These are phyloP conservation scores for Saccharomyces pastorianus DNA, from an alignment of 1,139 yeast species.

Conservation along the genomic window DNA sequence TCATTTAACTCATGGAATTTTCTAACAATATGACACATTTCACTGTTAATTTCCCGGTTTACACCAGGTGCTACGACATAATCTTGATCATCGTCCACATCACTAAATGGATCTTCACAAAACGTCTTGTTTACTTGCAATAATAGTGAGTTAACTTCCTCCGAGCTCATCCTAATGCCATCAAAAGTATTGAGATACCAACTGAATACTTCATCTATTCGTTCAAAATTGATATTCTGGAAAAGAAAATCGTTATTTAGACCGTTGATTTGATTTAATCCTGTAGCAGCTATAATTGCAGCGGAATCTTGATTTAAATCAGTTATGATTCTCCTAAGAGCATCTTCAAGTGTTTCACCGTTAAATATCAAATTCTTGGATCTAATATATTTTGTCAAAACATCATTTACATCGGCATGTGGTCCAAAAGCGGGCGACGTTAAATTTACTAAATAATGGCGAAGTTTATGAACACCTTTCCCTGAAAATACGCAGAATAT, in stretches of 20 bases:
- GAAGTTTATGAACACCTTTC: conserved; percentile 67
- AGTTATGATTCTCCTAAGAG: conserved; percentile 23
- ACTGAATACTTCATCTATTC: conserved; percentile 26
- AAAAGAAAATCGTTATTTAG: conserved; percentile 25
- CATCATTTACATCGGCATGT: conserved; percentile 29
- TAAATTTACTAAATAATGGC: conserved; percentile 48
- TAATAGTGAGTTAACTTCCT: conserved; percentile 19
- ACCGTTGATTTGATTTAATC: conserved; percentile 28
- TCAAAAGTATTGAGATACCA: conserved; percentile 19
- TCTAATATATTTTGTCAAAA: conserved; percentile 26
- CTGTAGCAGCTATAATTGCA: conserved; percentile 31
- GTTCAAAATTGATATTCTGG: conserved; percentile 29
- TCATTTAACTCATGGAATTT: conserved; percentile 29
- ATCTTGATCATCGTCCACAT: conserved; percentile 14
- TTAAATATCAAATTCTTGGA: conserved; percentile 22
- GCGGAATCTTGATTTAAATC: conserved; percentile 30
- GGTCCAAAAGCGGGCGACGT: conserved; percentile 32
- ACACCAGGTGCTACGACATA: conserved; percentile 29
- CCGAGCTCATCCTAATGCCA: conserved; percentile 13
- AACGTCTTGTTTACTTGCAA: conserved; percentile 24
- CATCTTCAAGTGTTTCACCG: conserved; percentile 25
- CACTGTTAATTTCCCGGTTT: conserved; percentile 23
- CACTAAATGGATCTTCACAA: conserved; percentile 27
- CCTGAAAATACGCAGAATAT: conserved; percentile 93
- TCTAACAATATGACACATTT: conserved; percentile 28